Percentiles rank a stretch among this genome's conserved stretches.
Evolutionary conservation across 2,329 filamentous ascomycete species (phyloP).

Genomic region (Clarireedia hainanense): DNA sequence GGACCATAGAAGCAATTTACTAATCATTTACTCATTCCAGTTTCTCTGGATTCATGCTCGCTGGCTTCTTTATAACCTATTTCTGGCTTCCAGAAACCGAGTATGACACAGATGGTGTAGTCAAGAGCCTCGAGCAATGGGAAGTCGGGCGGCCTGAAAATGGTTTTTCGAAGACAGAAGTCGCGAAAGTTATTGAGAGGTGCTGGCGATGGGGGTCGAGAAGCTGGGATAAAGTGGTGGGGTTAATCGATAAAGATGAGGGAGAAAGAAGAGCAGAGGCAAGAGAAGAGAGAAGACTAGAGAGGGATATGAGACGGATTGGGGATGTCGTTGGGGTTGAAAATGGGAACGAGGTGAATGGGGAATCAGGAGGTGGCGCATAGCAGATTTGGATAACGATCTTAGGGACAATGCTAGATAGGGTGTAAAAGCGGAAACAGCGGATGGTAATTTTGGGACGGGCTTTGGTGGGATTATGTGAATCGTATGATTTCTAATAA

Average conservation of each 20-base stretch:
- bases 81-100: neutral
- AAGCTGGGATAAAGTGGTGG: neutral
- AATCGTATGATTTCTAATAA: no score
- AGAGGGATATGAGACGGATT: neutral
- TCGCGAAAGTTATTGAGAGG: neutral
- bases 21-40: neutral
- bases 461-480: no score
- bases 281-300: neutral
- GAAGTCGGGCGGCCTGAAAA: slow-evolving; percentile 11
- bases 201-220: neutral
- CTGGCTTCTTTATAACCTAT: neutral
- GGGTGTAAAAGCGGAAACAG: no score
- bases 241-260: neutral
- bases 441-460: no score
- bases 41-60: slow-evolving; percentile 8
- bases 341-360: no score
- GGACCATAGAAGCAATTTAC: neutral
- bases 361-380: no score
- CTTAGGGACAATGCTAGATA: no score
- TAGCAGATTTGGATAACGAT: no score
- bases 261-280: neutral
- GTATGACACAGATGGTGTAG: neutral
- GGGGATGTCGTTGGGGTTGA: neutral
- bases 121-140: slow-evolving; percentile 19
- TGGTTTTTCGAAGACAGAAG: neutral